Evolutionary conservation across 2,329 filamentous ascomycete species (phyloP), one percentile per base, ranked within the genome.

Genomic region (Trichoderma brevicompactum): DNA sequence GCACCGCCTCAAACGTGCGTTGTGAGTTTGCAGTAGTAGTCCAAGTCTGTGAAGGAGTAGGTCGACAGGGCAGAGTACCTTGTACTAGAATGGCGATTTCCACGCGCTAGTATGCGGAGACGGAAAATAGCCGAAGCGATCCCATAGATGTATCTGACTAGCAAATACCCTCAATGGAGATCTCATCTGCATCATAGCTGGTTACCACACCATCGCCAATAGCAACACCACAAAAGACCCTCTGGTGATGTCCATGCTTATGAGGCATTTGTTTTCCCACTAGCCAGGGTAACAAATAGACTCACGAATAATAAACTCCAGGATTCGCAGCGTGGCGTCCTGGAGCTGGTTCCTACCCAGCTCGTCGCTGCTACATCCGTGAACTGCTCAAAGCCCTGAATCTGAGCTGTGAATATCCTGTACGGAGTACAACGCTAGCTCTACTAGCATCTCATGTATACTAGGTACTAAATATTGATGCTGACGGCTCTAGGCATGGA

Each of bases 191-290:
- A 19, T 49, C 46, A 49, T 49, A 49, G 23, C 4, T 52, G 48
- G 48, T 10, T 52, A 52, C 28, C 13, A 15, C 34, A 52, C 28
- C 13, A 15, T 17, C 23, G 17, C 34, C 7, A 38, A 38, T 7
- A 38, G 3, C 28, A 52, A 34, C 28, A 52, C 28, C 48, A 52
- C 48, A 36, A 52, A 52, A 52, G 48, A 28, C 10, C 48, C 48
- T 36, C n/a, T 52, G 23, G 28, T 52, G 48, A 52, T 52, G 19
- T 12, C 38, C 17, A 55, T 43, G 23, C 40, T 43, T 55, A 55
- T 43, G 53, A 55, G 53, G 53, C 38, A 55, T 55, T 55, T 55
- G 8, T 55, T 55, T 17, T 32, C 53, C 40, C 36, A 55, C 53
- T 55, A 55, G 13, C 53, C 53, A 28, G 38, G 36, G 17, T 55